Evolutionary conservation across 1,139 yeast species (phyloP).

Genomic region (Taphrina flavorubra): DNA sequence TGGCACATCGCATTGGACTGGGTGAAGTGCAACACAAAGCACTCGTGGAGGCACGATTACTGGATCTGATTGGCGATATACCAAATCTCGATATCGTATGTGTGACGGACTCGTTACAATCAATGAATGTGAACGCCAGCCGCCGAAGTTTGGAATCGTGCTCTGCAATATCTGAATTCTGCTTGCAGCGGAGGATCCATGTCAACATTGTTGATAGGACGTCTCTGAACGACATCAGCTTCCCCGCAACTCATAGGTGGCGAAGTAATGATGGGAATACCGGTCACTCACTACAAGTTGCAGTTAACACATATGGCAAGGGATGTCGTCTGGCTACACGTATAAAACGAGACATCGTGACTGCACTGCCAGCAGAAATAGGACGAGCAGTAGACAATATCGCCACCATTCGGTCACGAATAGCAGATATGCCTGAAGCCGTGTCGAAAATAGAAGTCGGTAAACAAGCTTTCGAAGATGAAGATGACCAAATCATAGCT

Average conservation of each 20-base stretch:
- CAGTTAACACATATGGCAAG: constrained; percentile 84
- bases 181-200: constrained; percentile 63
- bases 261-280: constrained; percentile 48
- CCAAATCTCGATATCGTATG: constrained; percentile 26
- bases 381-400: constrained; percentile 52
- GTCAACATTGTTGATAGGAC: constrained; percentile 78
- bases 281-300: constrained; percentile 78
- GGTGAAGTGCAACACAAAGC: constrained; percentile 17
- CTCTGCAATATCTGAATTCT: constrained; percentile 8
- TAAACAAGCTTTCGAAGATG: neutral
- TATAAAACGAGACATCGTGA: constrained; percentile 73
- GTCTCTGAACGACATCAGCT: constrained; percentile 72
- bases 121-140: neutral
- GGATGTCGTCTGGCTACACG: constrained; percentile 88
- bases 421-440: constrained; percentile 67
- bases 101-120: constrained; percentile 26
- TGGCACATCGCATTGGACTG: constrained; percentile 8
- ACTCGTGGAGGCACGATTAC: neutral
- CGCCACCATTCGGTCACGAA: constrained; percentile 62
- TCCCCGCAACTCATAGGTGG: constrained; percentile 65
- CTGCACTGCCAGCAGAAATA: constrained; percentile 69
- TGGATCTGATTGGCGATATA: neutral
- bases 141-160: constrained; percentile 21
- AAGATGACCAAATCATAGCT: constrained; percentile 28
- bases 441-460: constrained; percentile 50